phyloP scores from a whole-genome alignment of 257 asterid species.

The Craterostigma plantagineum region DNA sequence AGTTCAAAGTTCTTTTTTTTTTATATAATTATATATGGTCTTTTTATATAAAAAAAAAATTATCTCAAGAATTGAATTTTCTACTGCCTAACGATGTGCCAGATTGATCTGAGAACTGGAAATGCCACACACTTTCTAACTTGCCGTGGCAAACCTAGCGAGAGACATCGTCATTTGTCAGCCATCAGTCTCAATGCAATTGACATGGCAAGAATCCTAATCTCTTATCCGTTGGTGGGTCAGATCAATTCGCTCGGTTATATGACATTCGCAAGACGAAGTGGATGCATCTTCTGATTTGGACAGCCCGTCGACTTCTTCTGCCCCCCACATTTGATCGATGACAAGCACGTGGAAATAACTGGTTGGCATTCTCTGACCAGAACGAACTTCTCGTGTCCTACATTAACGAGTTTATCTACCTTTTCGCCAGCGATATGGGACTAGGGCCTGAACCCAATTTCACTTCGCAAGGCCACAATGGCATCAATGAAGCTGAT shows the following conservation, averaged over 20 bases:
- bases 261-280: constrained; percentile 66
- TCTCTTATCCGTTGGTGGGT: constrained; percentile 73
- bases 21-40: not conserved
- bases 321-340: constrained; percentile 58
- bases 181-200: constrained; percentile 47
- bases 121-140: constrained; percentile 46
- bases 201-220: constrained; percentile 74
- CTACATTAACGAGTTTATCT: constrained; percentile 56
- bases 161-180: constrained; percentile 11
- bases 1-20: not conserved
- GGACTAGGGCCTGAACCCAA: constrained; percentile 47
- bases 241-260: constrained; percentile 66
- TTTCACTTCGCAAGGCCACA: constrained; percentile 18
- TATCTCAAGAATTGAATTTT: not conserved
- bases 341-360: constrained; percentile 41
- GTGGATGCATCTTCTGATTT: constrained; percentile 45
- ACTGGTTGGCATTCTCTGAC: constrained; percentile 83
- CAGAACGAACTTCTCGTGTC: constrained; percentile 90
- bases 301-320: constrained; percentile 61
- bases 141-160: constrained; percentile 30
- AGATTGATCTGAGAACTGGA: constrained; percentile 82
- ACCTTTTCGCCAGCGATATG: constrained; percentile 57
- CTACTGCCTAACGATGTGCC: constrained; percentile 8
- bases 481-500: constrained; percentile 21
- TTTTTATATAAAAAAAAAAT: not conserved